Conservation (phyloP, 257 asterid genomes). For the Solanum etuberosum region DNA sequence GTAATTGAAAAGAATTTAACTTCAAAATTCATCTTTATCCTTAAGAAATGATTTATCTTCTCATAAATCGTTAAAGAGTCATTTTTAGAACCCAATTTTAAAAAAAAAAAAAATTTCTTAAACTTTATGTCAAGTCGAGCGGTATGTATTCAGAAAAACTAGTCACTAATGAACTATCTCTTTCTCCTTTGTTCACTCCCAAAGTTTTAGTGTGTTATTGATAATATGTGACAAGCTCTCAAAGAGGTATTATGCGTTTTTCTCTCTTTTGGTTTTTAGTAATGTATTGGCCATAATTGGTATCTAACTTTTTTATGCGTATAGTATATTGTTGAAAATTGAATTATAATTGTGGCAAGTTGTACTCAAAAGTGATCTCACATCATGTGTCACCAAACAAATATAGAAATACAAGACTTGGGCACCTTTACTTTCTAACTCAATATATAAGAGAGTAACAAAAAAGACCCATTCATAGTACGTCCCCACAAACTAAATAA, state of each 20-base stretch:
- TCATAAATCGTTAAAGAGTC: not conserved
- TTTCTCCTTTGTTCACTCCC: not conserved
- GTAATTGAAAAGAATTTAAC: too few relatives aligned
- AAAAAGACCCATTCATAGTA: not conserved
- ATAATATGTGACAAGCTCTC: not conserved
- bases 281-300: not conserved
- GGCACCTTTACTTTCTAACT: not conserved
- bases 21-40: too few relatives aligned
- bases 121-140: too few relatives aligned
- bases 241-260: not conserved
- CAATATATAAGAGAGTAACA: not conserved
- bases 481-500: not conserved
- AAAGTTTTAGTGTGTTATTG: not conserved
- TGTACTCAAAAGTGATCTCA: slow-evolving; percentile 7
- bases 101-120: too few relatives aligned
- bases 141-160: not conserved
- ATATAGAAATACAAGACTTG: not conserved
- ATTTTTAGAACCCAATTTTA: too few relatives aligned
- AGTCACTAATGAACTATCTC: not conserved
- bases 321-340: not conserved
- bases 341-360: not conserved
- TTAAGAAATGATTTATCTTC: not conserved
- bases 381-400: slow-evolving; percentile 4
- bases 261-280: not conserved
- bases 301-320: not conserved